Percentiles rank a stretch among this genome's conserved stretches.
Evolutionary conservation across 2,329 filamentous ascomycete genomes (phyloP).

Genomic region (Alternaria sp.): DNA sequence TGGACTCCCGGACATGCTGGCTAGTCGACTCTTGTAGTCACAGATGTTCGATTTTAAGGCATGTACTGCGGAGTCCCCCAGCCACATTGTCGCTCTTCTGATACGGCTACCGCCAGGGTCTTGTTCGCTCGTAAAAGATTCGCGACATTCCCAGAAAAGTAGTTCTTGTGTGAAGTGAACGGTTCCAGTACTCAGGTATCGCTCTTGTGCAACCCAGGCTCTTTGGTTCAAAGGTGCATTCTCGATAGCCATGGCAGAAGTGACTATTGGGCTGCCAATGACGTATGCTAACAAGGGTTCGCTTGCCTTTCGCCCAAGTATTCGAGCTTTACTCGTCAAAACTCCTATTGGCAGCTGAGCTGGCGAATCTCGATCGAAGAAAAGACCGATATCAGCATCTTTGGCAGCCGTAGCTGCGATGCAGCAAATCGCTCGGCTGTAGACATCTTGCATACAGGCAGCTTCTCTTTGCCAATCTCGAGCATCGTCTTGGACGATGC

Average conservation of each 20-base stretch:
- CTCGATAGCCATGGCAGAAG: background rate
- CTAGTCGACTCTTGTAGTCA: background rate
- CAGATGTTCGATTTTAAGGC: background rate
- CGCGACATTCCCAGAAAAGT: constrained; percentile 21
- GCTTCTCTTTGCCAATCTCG: constrained; percentile 15
- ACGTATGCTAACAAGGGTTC: background rate
- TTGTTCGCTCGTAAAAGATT: background rate
- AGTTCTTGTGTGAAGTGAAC: constrained; percentile 14
- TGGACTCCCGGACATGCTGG: too few relatives aligned
- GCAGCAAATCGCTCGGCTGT: constrained; percentile 8
- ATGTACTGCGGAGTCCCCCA: background rate
- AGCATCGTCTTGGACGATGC: constrained; percentile 21
- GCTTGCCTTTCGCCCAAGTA: background rate
- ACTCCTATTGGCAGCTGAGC: background rate
- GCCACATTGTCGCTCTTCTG: background rate
- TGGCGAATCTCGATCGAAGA: background rate
- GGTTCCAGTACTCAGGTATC: constrained; percentile 14
- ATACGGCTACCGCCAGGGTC: background rate
- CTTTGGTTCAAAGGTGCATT: constrained; percentile 13
- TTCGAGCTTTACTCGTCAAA: background rate
- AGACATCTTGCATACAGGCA: constrained; percentile 10
- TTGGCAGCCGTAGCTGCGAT: constrained; percentile 15
- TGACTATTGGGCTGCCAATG: background rate
- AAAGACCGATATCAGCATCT: background rate
- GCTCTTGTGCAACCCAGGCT: constrained; percentile 26